Evolutionary conservation across 495 filamentous ascomycete genomes (phyloP).

Genomic region (Aspergillus baeticus): DNA sequence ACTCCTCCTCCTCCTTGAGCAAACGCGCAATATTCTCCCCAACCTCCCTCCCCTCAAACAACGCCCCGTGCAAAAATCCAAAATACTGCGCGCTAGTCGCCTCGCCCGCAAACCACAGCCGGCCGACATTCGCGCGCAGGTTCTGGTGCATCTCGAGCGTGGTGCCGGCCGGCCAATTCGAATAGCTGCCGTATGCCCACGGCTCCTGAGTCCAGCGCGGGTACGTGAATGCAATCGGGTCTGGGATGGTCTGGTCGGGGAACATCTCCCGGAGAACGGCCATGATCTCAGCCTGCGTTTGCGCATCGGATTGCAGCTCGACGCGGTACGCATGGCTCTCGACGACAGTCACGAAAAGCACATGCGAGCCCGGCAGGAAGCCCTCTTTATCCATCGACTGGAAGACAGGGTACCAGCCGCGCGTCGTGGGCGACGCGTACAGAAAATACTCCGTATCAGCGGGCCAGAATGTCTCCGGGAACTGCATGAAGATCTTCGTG

Average conservation of each 20-base stretch:
- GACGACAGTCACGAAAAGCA: conserved; percentile 71
- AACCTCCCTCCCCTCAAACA: conserved; percentile 58
- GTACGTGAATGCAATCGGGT: conserved; percentile 67
- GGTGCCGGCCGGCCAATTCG: conserved; percentile 69
- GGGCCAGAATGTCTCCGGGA: conserved; percentile 71
- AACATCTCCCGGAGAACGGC: conserved; percentile 66
- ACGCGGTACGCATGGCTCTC: conserved; percentile 57
- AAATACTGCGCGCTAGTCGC: conserved; percentile 68
- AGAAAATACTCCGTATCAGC: conserved; percentile 65
- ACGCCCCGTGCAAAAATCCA: conserved; percentile 71
- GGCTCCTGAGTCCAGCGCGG: conserved; percentile 66
- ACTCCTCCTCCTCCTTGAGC: conserved; percentile 9
- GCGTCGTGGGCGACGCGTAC: conserved; percentile 60
- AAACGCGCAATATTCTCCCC: conserved; percentile 50
- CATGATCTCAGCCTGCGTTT: conserved; percentile 60
- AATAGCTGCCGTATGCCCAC: conserved; percentile 70
- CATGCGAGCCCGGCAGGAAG: conserved; percentile 63
- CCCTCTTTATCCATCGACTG: conserved; percentile 61
- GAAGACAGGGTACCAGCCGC: conserved; percentile 71
- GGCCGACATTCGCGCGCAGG: conserved; percentile 63
- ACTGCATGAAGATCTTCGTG: conserved; percentile 78
- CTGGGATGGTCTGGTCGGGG: conserved; percentile 56
- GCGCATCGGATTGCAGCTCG: conserved; percentile 62
- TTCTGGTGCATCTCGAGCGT: conserved; percentile 71
- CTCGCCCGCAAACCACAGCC: conserved; percentile 72